Percentiles rank a stretch among this genome's conserved stretches.
phyloP scores from a whole-genome alignment of 805 yeast genomes.

The Yarrowia deformans region DNA sequence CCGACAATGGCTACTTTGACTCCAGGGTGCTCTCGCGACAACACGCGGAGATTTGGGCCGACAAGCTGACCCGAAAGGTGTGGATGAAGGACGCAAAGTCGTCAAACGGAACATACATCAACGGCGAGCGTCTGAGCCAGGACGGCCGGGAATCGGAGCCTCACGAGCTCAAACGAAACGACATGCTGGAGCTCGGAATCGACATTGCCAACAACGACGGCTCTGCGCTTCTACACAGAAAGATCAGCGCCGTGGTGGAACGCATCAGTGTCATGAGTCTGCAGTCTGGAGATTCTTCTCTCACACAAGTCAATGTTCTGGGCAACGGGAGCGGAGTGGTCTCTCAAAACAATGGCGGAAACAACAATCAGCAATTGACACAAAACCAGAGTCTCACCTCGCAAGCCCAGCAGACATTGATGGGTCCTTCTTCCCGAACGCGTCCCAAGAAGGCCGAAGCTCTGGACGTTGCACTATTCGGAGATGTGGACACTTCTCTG shows the following conservation, averaged over 20 bases:
- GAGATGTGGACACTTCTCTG: constrained; percentile 48
- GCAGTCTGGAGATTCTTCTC: constrained; percentile 41
- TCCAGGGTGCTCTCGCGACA: constrained; percentile 90
- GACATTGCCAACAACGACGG: constrained; percentile 64
- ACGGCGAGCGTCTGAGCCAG: constrained; percentile 69
- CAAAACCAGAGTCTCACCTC: constrained; percentile 17
- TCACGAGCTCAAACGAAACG: constrained; percentile 75
- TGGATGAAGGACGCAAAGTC: constrained; percentile 86
- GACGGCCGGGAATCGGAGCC: constrained; percentile 63
- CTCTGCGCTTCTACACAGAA: constrained; percentile 73
- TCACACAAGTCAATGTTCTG: constrained; percentile 17
- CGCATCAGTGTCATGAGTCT: constrained; percentile 67
- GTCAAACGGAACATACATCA: constrained; percentile 93
- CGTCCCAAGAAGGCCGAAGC: constrained; percentile 42
- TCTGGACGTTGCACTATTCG: constrained; percentile 50
- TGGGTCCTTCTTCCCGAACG: constrained; percentile 8
- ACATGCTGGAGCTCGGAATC: constrained; percentile 90
- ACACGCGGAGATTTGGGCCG: constrained; percentile 90
- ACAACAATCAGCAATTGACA: constrained; percentile 14
- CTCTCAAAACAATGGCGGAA: background rate
- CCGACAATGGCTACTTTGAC: constrained; percentile 92
- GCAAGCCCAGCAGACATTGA: constrained; percentile 8
- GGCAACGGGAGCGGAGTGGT: constrained; percentile 8
- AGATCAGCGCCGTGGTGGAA: constrained; percentile 83
- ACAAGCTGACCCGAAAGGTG: constrained; percentile 65